Evolutionary conservation across 805 yeast species (phyloP).

Genomic region (Cephaloascus albidus): DNA sequence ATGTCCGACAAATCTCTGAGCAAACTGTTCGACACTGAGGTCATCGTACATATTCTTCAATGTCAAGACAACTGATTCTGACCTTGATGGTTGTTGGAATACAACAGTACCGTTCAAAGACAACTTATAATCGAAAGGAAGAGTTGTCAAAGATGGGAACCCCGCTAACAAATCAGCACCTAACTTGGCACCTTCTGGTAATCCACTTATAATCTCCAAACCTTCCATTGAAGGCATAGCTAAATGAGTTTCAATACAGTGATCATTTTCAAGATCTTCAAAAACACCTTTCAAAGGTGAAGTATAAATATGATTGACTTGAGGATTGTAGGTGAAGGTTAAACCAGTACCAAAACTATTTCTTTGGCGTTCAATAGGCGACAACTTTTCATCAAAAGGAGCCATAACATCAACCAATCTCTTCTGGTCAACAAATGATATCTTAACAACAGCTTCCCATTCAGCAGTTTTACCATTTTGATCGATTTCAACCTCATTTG

Average conservation of each 20-base stretch:
- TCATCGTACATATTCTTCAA: slow-evolving; percentile 48
- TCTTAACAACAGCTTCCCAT: slow-evolving; percentile 95
- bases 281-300: slow-evolving; percentile 75
- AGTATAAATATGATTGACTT: slow-evolving; percentile 52
- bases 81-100: slow-evolving; percentile 78
- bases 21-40: slow-evolving; percentile 51
- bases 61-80: slow-evolving; percentile 69
- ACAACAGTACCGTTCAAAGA: slow-evolving; percentile 58
- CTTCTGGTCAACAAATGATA: slow-evolving; percentile 83
- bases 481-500: slow-evolving; percentile 79
- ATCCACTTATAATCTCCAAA: slow-evolving; percentile 37
- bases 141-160: slow-evolving; percentile 73
- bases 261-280: slow-evolving; percentile 69
- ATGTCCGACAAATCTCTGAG: slow-evolving; percentile 50
- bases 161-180: slow-evolving; percentile 80
- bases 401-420: slow-evolving; percentile 65
- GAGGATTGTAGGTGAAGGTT: slow-evolving; percentile 67
- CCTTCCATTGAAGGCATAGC: slow-evolving; percentile 39
- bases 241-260: slow-evolving; percentile 58
- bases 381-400: slow-evolving; percentile 51
- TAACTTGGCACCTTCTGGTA: slow-evolving; percentile 53
- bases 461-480: slow-evolving; percentile 91
- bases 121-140: slow-evolving; percentile 50
- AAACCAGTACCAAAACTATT: slow-evolving; percentile 69
- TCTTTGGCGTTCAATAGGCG: slow-evolving; percentile 63